Evolutionary conservation across 139 green algal genomes (phyloP).

Genomic region (Yamagishiella unicocca): DNA sequence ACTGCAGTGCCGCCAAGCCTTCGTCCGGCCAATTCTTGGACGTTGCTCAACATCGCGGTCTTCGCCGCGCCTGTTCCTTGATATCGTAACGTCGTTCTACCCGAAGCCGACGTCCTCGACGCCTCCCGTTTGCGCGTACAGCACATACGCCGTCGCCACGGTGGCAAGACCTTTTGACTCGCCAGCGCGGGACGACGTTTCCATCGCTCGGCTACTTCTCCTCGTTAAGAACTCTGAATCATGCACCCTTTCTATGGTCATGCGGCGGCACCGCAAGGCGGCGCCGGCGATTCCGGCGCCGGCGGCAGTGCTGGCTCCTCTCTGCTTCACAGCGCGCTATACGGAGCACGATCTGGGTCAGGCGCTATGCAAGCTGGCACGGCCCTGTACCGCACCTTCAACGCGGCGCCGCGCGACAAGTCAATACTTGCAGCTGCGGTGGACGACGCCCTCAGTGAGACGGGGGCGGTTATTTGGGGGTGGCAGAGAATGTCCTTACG

Average conservation of each 20-base stretch:
- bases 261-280: not conserved
- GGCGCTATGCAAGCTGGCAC: not conserved
- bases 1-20: too few species aligned
- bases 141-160: too few species aligned
- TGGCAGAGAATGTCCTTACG: not conserved
- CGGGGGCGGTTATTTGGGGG: not conserved
- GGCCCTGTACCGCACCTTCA: constrained; percentile 10
- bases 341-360: not conserved
- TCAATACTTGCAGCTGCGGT: constrained; percentile 17
- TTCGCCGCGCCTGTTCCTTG: too few species aligned
- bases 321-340: not conserved
- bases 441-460: constrained; percentile 27
- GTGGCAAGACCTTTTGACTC: too few species aligned
- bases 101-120: too few species aligned
- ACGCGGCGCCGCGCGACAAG: constrained; percentile 25
- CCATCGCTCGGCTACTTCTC: too few species aligned
- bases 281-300: not conserved
- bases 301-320: not conserved
- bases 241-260: constrained; percentile 18
- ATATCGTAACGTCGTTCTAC: too few species aligned
- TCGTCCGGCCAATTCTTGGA: too few species aligned
- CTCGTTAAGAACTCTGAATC: not conserved
- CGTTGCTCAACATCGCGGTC: too few species aligned
- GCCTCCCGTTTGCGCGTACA: too few species aligned
- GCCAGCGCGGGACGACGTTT: too few species aligned